Base-by-base conservation (phyloP, 371 early-diverging fungal genomes). In the Aphelidium insulamus region DNA sequence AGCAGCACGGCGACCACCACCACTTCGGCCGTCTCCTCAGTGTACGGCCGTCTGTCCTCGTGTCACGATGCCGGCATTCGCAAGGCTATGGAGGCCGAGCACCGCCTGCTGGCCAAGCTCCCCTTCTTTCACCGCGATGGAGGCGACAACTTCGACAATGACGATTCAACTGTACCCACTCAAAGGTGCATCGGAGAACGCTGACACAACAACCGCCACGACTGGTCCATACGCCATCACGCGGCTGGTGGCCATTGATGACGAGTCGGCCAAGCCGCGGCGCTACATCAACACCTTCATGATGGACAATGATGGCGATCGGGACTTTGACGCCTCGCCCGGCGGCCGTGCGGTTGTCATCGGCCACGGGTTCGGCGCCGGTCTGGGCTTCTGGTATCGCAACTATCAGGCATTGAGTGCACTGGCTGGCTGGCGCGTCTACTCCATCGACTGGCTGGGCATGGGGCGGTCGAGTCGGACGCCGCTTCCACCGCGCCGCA, bases 331-430 rank as follows among this genome's bases (percentile, higher is more conserved):
- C 28, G 1, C 17, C 39, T 11, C 21, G 22, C n/a, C 11, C 18
- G 11, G 21, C 3, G 4, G 23, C 22, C 21, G 28, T 15, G 16
- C 17, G 28, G n/a, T 21, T 26, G 87, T 86, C 3, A 57, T 87
- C 32, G 66, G 74, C 36, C 92, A 91, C 49, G 92, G 92, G 7
- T 91, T 72, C 46, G 88, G 88, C 16, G 78, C 78, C 11, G 92
- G 82, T 12, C 50, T 91, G 8, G 92, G 81, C 0, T 82, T 80
- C 47, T 91, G 74, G 50, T 87, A 70, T 51, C 53, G 75, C 40
- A 87, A 84, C 49, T 80, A 62, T 47, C 57, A 59, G 34, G 59
- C 57, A 28, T 50, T 91, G 15, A 59, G 65, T 28, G 55, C 67
- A 37, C 50, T 69, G 17, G 60, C 62, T 10, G 70, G 68, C 6